Conservation (phyloP, 2,329 filamentous ascomycete species). For the Clonostachys rosea region DNA sequence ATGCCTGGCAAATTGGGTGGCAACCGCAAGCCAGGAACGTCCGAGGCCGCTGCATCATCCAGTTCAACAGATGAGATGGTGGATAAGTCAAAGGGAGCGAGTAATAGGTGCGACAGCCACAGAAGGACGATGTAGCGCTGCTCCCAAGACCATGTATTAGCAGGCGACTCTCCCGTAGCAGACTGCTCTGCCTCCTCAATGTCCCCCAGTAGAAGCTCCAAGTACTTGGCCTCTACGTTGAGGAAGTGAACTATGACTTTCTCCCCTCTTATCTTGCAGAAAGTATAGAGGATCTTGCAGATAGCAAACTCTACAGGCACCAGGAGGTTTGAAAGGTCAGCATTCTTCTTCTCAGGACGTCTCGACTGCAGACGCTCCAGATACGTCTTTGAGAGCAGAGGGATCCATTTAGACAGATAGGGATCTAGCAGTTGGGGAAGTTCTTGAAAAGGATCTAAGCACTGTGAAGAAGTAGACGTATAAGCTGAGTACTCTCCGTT, state of each 20-base stretch:
- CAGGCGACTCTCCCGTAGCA: conserved; percentile 3
- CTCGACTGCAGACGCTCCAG: conserved; percentile 54
- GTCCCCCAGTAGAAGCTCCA: conserved; percentile 74
- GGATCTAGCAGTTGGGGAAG: conserved; percentile 90
- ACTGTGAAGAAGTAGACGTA: conserved; percentile 17
- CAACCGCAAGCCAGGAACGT: conserved; percentile 46
- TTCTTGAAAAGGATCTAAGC: conserved; percentile 89
- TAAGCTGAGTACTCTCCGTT: too few relatives aligned
- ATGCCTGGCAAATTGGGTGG: conserved; percentile 63
- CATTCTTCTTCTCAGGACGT: background rate
- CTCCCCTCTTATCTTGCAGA: conserved; percentile 91
- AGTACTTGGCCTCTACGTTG: conserved; percentile 80
- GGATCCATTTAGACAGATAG: conserved; percentile 71
- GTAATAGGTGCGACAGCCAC: conserved; percentile 79
- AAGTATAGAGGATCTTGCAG: conserved; percentile 75
- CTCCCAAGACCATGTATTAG: conserved; percentile 65
- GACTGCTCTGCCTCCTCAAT: conserved; percentile 56
- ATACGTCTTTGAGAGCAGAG: conserved; percentile 71
- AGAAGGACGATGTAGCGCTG: conserved; percentile 82
- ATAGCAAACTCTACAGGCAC: conserved; percentile 64
- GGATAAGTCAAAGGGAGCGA: conserved; percentile 85
- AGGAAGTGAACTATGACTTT: conserved; percentile 91
- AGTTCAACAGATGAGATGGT: conserved; percentile 68
- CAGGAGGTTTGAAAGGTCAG: conserved; percentile 30
- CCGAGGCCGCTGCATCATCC: conserved; percentile 36